A percentile compares a stretch with the other conserved stretches of the same genome.
Evolutionary conservation across 73 alveolate species (phyloP).

Genomic region (Strombidium stylifer): DNA sequence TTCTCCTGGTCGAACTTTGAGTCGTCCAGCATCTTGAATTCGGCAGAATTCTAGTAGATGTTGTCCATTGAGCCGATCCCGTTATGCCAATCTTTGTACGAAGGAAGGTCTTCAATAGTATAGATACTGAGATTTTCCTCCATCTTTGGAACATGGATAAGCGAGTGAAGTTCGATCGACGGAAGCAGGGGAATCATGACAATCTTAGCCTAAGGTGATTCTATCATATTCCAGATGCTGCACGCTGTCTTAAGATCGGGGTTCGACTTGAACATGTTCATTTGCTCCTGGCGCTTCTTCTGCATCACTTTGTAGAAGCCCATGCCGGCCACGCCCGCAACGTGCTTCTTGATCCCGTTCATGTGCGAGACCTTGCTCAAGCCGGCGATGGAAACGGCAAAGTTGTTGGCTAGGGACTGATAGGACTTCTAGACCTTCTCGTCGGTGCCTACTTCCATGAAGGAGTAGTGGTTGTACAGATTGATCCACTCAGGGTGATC

Average conservation of each 20-base stretch:
- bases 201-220: too few species aligned
- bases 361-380: too few species aligned
- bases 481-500: constrained; percentile 18
- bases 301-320: constrained; percentile 31
- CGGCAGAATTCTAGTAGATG: too few species aligned
- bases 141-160: constrained; percentile 36
- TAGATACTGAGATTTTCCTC: constrained; percentile 7
- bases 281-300: constrained; percentile 23
- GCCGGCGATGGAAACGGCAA: constrained; percentile 38
- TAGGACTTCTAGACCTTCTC: constrained; percentile 3
- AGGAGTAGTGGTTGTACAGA: background rate
- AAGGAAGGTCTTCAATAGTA: constrained; percentile 9
- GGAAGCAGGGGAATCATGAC: too few species aligned
- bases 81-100: background rate
- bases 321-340: too few species aligned
- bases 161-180: constrained; percentile 25
- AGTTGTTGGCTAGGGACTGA: constrained; percentile 6
- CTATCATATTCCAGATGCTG: constrained; percentile 37
- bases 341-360: too few species aligned
- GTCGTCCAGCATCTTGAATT: too few species aligned
- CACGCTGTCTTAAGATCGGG: constrained; percentile 44
- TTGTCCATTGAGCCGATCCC: too few species aligned
- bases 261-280: constrained; percentile 37
- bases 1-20: too few species aligned
- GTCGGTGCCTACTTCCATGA: constrained; percentile 3